Percentiles rank a stretch among this genome's conserved stretches.
phyloP scores from a whole-genome alignment of 371 early-diverging fungal genomes.

The Rhizopus microsporus region DNA sequence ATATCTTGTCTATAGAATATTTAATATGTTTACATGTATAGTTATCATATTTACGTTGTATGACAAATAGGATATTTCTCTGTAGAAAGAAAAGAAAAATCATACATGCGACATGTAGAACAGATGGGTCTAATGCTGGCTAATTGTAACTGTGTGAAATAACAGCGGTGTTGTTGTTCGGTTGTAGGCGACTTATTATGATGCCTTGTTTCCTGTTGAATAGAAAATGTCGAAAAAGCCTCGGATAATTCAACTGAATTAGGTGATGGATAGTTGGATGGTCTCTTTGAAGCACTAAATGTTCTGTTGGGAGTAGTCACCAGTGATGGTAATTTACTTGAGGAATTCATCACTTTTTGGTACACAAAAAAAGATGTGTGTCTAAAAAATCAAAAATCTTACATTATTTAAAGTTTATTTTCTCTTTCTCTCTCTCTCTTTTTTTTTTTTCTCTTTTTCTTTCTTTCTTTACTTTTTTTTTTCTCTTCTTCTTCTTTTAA shows the following conservation, averaged over 20 bases:
- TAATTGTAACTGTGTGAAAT: constrained; percentile 42
- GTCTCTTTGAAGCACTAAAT: constrained; percentile 26
- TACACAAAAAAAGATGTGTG: constrained; percentile 9
- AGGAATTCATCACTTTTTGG: neutral
- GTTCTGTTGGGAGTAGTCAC: constrained; percentile 43
- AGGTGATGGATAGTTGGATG: constrained; percentile 23
- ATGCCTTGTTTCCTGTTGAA: neutral
- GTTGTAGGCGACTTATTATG: constrained; percentile 14
- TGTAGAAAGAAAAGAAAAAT: constrained; percentile 38
- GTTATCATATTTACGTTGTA: constrained; percentile 39
- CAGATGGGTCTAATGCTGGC: constrained; percentile 50
- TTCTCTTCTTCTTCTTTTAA: constrained; percentile 10
- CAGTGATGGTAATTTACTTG: constrained; percentile 1
- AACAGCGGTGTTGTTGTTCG: constrained; percentile 21
- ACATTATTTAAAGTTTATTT: constrained; percentile 18
- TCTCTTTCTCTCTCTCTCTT: too few species aligned
- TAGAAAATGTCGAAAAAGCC: constrained; percentile 21
- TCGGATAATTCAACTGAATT: constrained; percentile 32
- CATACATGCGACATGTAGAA: constrained; percentile 31
- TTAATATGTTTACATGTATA: neutral
- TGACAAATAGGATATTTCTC: constrained; percentile 52
- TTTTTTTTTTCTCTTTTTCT: constrained; percentile 12
- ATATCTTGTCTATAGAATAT: constrained; percentile 62
- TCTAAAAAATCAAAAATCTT: constrained; percentile 5
- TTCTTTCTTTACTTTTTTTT: constrained; percentile 11